Conservation (phyloP, 768 basidiomycete species). For the Scleroderma bovista region DNA sequence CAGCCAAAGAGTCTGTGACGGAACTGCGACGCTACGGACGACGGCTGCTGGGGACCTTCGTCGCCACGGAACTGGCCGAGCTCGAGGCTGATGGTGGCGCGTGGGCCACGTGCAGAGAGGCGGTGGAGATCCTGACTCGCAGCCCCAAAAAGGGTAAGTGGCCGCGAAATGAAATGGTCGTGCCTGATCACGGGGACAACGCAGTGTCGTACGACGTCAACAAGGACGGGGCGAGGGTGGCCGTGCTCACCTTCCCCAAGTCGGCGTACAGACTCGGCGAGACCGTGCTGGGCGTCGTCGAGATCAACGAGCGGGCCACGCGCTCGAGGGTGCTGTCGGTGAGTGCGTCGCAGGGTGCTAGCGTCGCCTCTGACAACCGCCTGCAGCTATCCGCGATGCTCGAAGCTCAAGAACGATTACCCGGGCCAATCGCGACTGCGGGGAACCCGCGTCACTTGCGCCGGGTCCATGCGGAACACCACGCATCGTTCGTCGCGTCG, state of each 20-base stretch:
- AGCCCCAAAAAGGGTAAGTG: constrained; percentile 81
- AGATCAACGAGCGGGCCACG: constrained; percentile 71
- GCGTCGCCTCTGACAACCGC: not conserved
- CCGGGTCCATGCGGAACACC: constrained; percentile 82
- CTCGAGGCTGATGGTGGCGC: constrained; percentile 39
- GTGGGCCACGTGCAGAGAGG: constrained; percentile 65
- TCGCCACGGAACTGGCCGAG: constrained; percentile 23
- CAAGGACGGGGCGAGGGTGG: constrained; percentile 87
- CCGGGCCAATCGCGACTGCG: constrained; percentile 48
- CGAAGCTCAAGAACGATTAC: constrained; percentile 84
- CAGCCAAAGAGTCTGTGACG: constrained; percentile 28
- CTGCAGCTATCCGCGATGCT: constrained; percentile 79
- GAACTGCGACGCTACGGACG: constrained; percentile 52
- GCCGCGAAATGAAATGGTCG: too few relatives aligned
- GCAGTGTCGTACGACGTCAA: constrained; percentile 91
- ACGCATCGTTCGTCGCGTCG: constrained; percentile 67
- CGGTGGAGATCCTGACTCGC: constrained; percentile 86
- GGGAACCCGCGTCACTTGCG: constrained; percentile 49
- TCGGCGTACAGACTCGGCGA: constrained; percentile 89
- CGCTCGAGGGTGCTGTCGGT: constrained; percentile 82
- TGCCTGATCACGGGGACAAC: too few relatives aligned
- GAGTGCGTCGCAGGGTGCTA: constrained; percentile 14
- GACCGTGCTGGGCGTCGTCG: constrained; percentile 83
- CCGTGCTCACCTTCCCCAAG: constrained; percentile 88
- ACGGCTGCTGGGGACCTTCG: constrained; percentile 45